These are phyloP conservation scores for Aspergillus novofumigatus DNA, from an alignment of 2,329 filamentous ascomycete genomes.

Conservation along the genomic window DNA sequence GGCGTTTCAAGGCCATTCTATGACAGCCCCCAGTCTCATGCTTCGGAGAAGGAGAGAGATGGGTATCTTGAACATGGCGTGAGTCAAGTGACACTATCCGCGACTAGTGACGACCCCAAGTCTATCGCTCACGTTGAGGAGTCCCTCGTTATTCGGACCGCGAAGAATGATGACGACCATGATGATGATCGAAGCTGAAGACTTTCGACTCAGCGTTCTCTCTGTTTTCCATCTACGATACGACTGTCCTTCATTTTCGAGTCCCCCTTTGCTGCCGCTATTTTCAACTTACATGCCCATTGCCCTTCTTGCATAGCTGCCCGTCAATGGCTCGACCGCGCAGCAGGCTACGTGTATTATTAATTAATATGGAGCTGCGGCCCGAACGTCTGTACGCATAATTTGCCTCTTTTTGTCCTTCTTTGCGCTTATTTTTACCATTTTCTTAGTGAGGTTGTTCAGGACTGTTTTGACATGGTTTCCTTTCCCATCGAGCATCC, in stretches of 20 bases:
- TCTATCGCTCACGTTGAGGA: background rate
- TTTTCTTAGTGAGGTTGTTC: background rate
- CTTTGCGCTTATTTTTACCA: background rate
- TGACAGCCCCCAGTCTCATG: background rate
- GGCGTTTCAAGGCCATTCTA: background rate
- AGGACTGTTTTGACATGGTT: background rate
- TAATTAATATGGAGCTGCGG: slow-evolving; percentile 3
- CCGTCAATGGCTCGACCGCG: slow-evolving; percentile 2
- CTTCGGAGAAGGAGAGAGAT: background rate
- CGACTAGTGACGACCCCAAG: background rate
- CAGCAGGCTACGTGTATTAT: slow-evolving; percentile 15
- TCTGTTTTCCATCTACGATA: background rate
- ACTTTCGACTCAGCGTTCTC: slow-evolving; percentile 5
- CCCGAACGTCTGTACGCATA: slow-evolving; percentile 15
- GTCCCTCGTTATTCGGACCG: background rate
- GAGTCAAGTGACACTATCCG: background rate
- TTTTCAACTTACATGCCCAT: background rate
- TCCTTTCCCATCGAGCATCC: background rate
- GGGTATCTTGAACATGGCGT: background rate
- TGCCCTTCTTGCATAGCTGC: slow-evolving; percentile 5
- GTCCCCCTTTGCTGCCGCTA: background rate
- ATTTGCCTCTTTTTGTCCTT: slow-evolving; percentile 2
- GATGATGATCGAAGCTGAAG: slow-evolving; percentile 4
- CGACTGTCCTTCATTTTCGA: background rate
- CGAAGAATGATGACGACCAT: slow-evolving; percentile 3